Percentiles rank a stretch among this genome's conserved stretches.
Evolutionary conservation across 257 asterid species (phyloP).

Genomic region (Hygrophila difformis): DNA sequence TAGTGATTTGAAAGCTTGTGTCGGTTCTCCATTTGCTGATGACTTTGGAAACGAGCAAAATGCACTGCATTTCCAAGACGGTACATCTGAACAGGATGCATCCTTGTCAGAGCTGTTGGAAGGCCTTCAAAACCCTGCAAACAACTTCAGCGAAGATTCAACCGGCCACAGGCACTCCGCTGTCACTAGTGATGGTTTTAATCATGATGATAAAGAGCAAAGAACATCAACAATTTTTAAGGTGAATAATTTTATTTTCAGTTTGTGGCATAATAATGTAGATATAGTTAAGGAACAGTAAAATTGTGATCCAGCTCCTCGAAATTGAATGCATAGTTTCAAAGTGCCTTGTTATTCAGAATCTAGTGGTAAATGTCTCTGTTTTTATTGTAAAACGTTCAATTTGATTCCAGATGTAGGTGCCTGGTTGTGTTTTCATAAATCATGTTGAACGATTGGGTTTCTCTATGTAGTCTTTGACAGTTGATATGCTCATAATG

Average conservation of each 20-base stretch:
- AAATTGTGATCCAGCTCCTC: slow-evolving; percentile 8
- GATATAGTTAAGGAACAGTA: slow-evolving; percentile 23
- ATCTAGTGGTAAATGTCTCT: too few relatives aligned
- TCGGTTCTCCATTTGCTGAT: slow-evolving; percentile 59
- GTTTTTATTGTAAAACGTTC: too few relatives aligned
- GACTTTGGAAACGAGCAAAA: slow-evolving; percentile 52
- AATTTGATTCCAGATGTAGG: too few relatives aligned
- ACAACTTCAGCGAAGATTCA: slow-evolving; percentile 25
- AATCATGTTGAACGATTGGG: too few relatives aligned
- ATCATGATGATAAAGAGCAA: slow-evolving; percentile 11
- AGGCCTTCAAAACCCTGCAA: slow-evolving; percentile 35
- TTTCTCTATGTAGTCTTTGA: too few relatives aligned
- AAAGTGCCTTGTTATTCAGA: slow-evolving; percentile 7
- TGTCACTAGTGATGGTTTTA: slow-evolving; percentile 16
- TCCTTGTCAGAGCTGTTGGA: slow-evolving; percentile 50
- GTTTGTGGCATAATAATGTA: slow-evolving; percentile 1
- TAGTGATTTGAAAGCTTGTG: slow-evolving; percentile 26
- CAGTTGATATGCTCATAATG: too few relatives aligned
- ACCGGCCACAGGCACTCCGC: slow-evolving; percentile 11
- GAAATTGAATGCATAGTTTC: too few relatives aligned
- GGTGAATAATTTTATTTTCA: slow-evolving; percentile 9
- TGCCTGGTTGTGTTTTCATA: too few relatives aligned
- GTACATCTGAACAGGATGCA: slow-evolving; percentile 62
- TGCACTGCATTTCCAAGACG: slow-evolving; percentile 55
- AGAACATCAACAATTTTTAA: slow-evolving; percentile 13